Base-by-base conservation (phyloP, 495 filamentous ascomycete species). In the Hypoxylon subgilvum region DNA sequence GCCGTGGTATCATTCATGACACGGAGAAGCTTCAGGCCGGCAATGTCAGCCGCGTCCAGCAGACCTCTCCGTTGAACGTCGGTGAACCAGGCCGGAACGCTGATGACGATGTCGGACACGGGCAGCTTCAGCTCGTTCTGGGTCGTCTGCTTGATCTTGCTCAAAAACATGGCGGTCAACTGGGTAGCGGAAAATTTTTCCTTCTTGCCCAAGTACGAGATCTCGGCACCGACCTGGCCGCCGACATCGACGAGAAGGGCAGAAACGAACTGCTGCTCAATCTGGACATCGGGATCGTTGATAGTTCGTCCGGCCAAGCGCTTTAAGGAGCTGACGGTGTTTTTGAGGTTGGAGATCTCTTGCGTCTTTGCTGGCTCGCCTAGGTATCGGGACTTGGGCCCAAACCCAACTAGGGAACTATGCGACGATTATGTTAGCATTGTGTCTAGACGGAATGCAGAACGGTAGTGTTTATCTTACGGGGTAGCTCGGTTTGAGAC, bases 271-370 rank as follows among this genome's bases (percentile, higher is more conserved):
- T 95, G 80, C 76, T 92, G 86, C 83, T 99, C 94, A 64, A 92
- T 82, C 72, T 90, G 79, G 48, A 96, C 80, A 81, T 99, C 94
- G 66, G 92, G 92, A 71, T 99, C 94, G 65, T 84, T 86, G 73
- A 91, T 79, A 28, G 82, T 80, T 65, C 94, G 90, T 63, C 94
- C 94, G 68, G 88, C 86, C 47, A 99, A 83, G 67, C 94, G 88
- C 80, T 96, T 96, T 50, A 99, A 83, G 60, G 86, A 92, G 72
- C 84, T 79, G 75, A 97, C 89, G 46, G 94, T 99, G 82, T 97
- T 99, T 82, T 96, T 99, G 61, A 99, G 83, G 79, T 99, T 99
- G 61, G 93, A 97, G 69, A 96, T 93, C 80, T 97, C 95, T 80
- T 96, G 93, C 63, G 92, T 97, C 84, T 97, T 97, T 48, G 94